phyloP scores from a whole-genome alignment of 768 basidiomycete genomes.

The Leccinum ochraceum region DNA sequence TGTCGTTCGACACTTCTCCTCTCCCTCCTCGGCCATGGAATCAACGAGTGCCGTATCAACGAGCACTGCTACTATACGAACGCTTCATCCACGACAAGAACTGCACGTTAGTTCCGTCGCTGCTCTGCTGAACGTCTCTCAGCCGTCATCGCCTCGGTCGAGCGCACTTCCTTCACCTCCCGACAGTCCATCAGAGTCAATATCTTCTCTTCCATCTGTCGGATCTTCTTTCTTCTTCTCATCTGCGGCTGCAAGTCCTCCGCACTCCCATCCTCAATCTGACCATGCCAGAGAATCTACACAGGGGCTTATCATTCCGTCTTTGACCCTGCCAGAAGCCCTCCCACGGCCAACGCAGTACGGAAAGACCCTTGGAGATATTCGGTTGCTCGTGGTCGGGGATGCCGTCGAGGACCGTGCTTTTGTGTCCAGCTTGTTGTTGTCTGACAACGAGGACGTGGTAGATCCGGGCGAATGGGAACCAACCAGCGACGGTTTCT shows the following conservation, averaged over 20 bases:
- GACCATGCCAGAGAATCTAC: slow-evolving; percentile 42
- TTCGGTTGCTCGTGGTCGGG: slow-evolving; percentile 57
- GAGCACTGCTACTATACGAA: slow-evolving; percentile 44
- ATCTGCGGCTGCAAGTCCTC: slow-evolving; percentile 67
- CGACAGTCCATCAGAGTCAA: slow-evolving; percentile 61
- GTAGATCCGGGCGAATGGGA: slow-evolving; percentile 66
- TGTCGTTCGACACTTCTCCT: background rate
- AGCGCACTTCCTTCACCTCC: slow-evolving; percentile 57
- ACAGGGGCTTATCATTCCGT: slow-evolving; percentile 69
- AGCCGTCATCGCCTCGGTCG: slow-evolving; percentile 49
- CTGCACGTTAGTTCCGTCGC: slow-evolving; percentile 1
- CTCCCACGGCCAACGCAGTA: slow-evolving; percentile 65
- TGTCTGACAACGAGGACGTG: slow-evolving; percentile 68
- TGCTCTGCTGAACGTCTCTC: slow-evolving; percentile 31
- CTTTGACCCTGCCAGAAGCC: slow-evolving; percentile 59
- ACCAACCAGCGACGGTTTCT: slow-evolving; percentile 42
- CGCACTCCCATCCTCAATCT: slow-evolving; percentile 47
- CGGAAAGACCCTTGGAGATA: slow-evolving; percentile 66
- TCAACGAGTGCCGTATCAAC: slow-evolving; percentile 24
- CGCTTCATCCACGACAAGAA: slow-evolving; percentile 30
- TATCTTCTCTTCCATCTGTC: slow-evolving; percentile 72
- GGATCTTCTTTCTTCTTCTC: slow-evolving; percentile 80
- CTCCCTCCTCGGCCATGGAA: slow-evolving; percentile 27
- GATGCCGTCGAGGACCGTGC: slow-evolving; percentile 35
- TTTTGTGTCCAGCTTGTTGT: slow-evolving; percentile 48